phyloP scores from a whole-genome alignment of 2,329 filamentous ascomycete genomes.

The Ambrosiella cleistominuta region DNA sequence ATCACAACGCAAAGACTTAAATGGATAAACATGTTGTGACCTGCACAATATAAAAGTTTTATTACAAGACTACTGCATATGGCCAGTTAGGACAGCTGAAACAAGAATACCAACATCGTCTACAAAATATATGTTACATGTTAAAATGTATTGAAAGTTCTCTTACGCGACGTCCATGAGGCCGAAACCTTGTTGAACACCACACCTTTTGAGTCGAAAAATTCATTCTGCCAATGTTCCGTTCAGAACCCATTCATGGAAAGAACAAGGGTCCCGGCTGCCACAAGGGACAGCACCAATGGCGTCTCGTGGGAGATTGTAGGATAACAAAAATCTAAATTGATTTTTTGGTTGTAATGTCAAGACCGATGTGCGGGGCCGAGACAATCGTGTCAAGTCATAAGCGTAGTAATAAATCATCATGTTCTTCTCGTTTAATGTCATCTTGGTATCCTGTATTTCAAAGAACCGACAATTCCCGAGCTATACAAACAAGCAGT shows the following conservation, averaged over 20 bases:
- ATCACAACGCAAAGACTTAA: too few relatives aligned
- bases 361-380: not conserved
- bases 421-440: constrained; percentile 1
- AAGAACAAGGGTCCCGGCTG: constrained; percentile 39
- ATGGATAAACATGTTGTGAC: too few relatives aligned
- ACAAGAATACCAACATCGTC: too few relatives aligned
- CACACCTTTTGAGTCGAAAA: constrained; percentile 8
- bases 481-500: not conserved
- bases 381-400: not conserved
- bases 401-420: not conserved
- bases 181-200: constrained; percentile 14
- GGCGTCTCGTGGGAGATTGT: constrained; percentile 22
- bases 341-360: too few relatives aligned
- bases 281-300: constrained; percentile 47
- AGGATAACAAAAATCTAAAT: too few relatives aligned
- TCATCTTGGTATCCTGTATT: not conserved
- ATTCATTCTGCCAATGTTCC: constrained; percentile 50
- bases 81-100: too few relatives aligned
- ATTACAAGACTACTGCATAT: too few relatives aligned
- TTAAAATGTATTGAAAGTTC: constrained; percentile 23
- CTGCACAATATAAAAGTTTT: too few relatives aligned
- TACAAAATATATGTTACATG: not conserved
- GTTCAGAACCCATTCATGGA: constrained; percentile 46
- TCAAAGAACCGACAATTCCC: constrained; percentile 2
- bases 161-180: constrained; percentile 25